Evolutionary conservation across 495 filamentous ascomycete genomes (phyloP), one percentile per base, ranked within the genome.

Genomic region (Tetracladium setigerum): DNA sequence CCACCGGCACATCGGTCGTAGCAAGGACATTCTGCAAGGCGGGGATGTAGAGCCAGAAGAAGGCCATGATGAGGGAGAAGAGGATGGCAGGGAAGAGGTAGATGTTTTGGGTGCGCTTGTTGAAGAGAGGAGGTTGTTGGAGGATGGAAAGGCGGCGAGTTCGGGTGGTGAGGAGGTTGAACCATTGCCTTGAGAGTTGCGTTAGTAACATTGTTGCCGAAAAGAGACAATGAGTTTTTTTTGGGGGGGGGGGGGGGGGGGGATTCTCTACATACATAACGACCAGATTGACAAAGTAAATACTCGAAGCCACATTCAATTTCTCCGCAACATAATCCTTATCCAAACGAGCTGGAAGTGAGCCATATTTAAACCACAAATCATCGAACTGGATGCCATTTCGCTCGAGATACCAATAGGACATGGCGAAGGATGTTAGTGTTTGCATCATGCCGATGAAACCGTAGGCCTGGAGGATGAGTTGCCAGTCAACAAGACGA

Each of bases 241-340:
- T n/a, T n/a, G n/a, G n/a, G n/a, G n/a, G n/a, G n/a, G n/a, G n/a
- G n/a, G n/a, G 22, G 22, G 7, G 22, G 7, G 22, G 7, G 22
- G 7, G 22, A 7, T 3, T 27, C 7, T 27, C 3, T 27, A 27
- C 22, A 7, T 27, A 27, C 79, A 83, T 82, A 4, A 84, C 74
- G 6, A 88, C 81, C 8, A 88, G 64, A n/a, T 74, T 84, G 27
- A 86, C 74, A 51, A 88, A 87, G 54, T 87, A 87, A 31, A 87
- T 77, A 18, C 73, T 78, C 22, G 74, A 79, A 16, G 78, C 82
- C 37, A 72, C 68, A 47, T 79, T 81, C 13, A 79, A 55, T 17
- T 68, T 62, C 16, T 62, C 56, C 5, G 61, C 67, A 41, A 67
- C 73, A 41, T 62, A 74, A 24, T 76, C 73, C 0, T 62, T 38